A percentile compares a stretch with the other conserved stretches of the same genome.
Conservation (phyloP, 176 grass and related monocot species). For the Oryza australiensis region DNA sequence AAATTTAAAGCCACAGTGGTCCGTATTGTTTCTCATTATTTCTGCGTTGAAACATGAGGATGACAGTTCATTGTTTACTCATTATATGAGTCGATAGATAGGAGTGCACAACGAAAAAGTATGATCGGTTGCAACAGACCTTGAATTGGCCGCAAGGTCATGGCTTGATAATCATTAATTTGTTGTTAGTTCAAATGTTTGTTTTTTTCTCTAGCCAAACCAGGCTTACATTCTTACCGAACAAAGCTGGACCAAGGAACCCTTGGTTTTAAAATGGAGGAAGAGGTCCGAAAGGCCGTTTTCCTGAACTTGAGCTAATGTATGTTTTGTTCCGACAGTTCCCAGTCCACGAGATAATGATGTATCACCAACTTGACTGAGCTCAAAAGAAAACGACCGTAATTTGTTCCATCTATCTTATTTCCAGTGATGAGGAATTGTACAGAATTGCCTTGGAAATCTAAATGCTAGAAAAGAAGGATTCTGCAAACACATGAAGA, state of each 20-base stretch:
- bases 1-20: not conserved
- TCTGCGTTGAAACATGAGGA: not conserved
- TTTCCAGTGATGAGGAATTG: not conserved
- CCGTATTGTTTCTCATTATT: not conserved
- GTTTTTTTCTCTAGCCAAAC: not conserved
- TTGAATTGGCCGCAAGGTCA: slow-evolving; percentile 16
- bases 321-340: slow-evolving; percentile 3
- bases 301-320: not conserved
- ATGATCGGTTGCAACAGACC: slow-evolving; percentile 20
- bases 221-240: slow-evolving; percentile 25
- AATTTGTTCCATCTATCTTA: not conserved
- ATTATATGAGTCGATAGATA: not conserved
- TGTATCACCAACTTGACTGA: slow-evolving; percentile 12
- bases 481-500: not conserved
- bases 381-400: not conserved
- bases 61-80: not conserved
- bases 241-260: slow-evolving; percentile 15
- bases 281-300: not conserved
- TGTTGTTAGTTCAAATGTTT: not conserved
- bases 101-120: not conserved
- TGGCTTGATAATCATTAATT: not conserved
- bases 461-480: not conserved
- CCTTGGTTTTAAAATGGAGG: slow-evolving; percentile 1
- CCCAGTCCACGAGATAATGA: slow-evolving; percentile 20
- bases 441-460: slow-evolving; percentile 15